These are phyloP conservation scores for Mimosa pudica DNA, from an alignment of 306 rosid genomes.

Conservation along the genomic window DNA sequence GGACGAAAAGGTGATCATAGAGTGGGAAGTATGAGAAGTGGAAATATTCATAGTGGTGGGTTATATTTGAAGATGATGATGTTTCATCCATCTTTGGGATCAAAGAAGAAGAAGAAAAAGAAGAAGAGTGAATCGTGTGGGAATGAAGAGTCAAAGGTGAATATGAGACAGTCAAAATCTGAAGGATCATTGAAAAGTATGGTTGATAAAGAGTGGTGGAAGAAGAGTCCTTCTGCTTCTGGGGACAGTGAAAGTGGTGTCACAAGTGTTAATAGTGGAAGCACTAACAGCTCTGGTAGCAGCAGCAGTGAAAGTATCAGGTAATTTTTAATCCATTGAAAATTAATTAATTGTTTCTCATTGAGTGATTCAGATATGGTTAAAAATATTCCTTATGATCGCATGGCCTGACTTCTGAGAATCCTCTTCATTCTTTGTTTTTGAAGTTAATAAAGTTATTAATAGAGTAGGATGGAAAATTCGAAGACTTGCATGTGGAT, in stretches of 20 bases:
- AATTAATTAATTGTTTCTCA: neutral
- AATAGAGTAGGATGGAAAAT: neutral
- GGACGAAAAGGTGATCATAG: constrained; percentile 39
- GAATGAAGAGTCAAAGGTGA: constrained; percentile 46
- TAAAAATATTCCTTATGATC: neutral
- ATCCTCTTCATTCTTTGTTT: neutral
- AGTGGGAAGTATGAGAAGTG: constrained; percentile 33
- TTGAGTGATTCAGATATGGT: neutral
- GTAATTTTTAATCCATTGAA: constrained; percentile 31
- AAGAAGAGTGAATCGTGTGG: constrained; percentile 42
- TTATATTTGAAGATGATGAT: constrained; percentile 78
- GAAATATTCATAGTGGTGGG: constrained; percentile 62
- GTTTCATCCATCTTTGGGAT: constrained; percentile 58
- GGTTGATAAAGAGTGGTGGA: constrained; percentile 76
- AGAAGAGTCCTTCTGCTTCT: constrained; percentile 52
- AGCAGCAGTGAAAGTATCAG: constrained; percentile 56
- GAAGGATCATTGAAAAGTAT: constrained; percentile 42
- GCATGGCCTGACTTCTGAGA: neutral
- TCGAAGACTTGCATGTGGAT: neutral
- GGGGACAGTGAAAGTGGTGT: constrained; percentile 54
- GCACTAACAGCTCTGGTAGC: constrained; percentile 61
- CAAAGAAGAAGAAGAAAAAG: constrained; percentile 43
- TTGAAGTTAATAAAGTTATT: neutral
- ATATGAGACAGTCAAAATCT: constrained; percentile 52
- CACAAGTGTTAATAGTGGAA: constrained; percentile 53